A percentile compares a stretch with the other conserved stretches of the same genome.
Conservation (phyloP, 495 filamentous ascomycete genomes). For the Penicillium turbatum region DNA sequence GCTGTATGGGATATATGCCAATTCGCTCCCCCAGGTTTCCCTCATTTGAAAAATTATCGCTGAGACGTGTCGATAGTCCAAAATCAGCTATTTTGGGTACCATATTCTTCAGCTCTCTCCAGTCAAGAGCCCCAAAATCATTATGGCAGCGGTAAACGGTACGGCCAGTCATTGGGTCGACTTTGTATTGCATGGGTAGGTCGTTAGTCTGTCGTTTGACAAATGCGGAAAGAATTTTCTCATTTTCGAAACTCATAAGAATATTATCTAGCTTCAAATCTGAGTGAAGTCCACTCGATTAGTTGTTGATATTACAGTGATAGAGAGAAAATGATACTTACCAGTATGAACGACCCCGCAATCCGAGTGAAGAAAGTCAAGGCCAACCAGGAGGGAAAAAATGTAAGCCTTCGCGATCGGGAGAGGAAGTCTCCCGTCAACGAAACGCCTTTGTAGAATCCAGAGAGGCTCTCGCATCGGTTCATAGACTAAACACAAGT, state of each 20-base stretch:
- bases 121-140: conserved; percentile 26
- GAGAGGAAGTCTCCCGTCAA: conserved; percentile 15
- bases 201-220: background rate
- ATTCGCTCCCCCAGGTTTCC: background rate
- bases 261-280: conserved; percentile 5
- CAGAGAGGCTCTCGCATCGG: conserved; percentile 30
- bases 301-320: background rate
- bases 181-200: conserved; percentile 13
- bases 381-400: conserved; percentile 27
- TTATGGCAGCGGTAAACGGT: conserved; percentile 30
- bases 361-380: conserved; percentile 40
- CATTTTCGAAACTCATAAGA: conserved; percentile 11
- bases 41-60: background rate
- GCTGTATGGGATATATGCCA: conserved; percentile 26
- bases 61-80: conserved; percentile 57
- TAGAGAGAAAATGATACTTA: background rate
- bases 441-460: conserved; percentile 25
- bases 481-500: conserved; percentile 35
- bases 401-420: conserved; percentile 30
- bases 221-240: conserved; percentile 8
- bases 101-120: conserved; percentile 14
- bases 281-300: background rate
- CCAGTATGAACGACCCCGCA: conserved; percentile 3
- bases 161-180: conserved; percentile 5
- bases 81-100: conserved; percentile 73